Conservation (phyloP, 345 rosid species). For the Salix suchowensis region DNA sequence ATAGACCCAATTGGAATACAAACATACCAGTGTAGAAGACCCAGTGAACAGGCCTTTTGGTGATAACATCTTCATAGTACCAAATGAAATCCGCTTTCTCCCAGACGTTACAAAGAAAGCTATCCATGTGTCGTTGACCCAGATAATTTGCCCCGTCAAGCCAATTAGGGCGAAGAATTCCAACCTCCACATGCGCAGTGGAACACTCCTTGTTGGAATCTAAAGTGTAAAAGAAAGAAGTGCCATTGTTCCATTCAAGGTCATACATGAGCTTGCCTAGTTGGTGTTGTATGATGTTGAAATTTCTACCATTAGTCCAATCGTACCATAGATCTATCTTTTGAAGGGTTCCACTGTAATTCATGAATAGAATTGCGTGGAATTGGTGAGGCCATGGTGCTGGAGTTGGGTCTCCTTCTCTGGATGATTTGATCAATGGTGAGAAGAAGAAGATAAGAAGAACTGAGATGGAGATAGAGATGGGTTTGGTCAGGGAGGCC, state of each 20-base stretch:
- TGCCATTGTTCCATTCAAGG: conserved; percentile 62
- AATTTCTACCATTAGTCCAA: conserved; percentile 55
- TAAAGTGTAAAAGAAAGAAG: conserved; percentile 47
- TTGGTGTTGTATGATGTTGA: conserved; percentile 52
- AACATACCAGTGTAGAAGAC: conserved; percentile 47
- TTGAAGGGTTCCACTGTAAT: conserved; percentile 38
- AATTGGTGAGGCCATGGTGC: conserved; percentile 49
- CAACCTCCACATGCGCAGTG: conserved; percentile 35
- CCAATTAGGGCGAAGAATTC: conserved; percentile 60
- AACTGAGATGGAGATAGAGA: conserved; percentile 7
- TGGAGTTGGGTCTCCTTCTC: conserved; percentile 29
- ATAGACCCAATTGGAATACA: background rate
- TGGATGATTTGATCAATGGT: background rate
- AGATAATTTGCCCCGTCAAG: conserved; percentile 49
- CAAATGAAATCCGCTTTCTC: conserved; percentile 54
- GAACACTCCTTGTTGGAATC: conserved; percentile 33
- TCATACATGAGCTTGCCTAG: conserved; percentile 44
- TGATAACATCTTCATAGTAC: conserved; percentile 56
- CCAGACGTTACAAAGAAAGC: conserved; percentile 62
- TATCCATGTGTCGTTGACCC: conserved; percentile 47
- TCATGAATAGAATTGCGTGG: conserved; percentile 49
- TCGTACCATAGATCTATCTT: conserved; percentile 63
- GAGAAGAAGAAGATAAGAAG: background rate
- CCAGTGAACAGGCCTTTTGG: conserved; percentile 55
- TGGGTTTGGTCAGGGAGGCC: background rate